These are phyloP conservation scores for Schizochytrium sp. DNA, from an alignment of 108 stramenopile genomes.

Conservation along the genomic window DNA sequence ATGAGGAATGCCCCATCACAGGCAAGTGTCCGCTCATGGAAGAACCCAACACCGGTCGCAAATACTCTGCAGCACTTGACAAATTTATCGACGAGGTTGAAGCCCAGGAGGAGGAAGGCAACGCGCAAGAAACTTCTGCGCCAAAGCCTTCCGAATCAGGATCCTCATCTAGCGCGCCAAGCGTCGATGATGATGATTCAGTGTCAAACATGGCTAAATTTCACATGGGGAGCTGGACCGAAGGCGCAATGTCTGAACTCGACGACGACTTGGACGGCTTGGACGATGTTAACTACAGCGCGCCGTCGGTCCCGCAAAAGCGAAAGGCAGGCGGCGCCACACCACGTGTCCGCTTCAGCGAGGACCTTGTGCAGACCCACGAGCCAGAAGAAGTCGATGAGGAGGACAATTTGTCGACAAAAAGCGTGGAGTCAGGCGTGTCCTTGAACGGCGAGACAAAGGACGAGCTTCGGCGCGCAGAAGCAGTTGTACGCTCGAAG, in stretches of 20 bases:
- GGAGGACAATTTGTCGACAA: not conserved
- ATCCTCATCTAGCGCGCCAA: not conserved
- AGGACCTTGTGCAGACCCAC: not conserved
- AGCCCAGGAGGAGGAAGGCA: not conserved
- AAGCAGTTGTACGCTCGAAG: not conserved
- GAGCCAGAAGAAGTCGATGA: not conserved
- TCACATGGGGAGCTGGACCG: not conserved
- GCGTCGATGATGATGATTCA: not conserved
- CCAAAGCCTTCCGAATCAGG: not conserved
- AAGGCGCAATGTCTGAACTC: not conserved
- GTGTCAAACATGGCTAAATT: not conserved
- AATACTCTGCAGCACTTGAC: constrained; percentile 1
- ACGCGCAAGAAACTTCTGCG: not conserved
- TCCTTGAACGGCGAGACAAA: constrained; percentile 2
- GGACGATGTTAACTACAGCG: not conserved
- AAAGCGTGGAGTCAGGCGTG: not conserved
- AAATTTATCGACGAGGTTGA: not conserved
- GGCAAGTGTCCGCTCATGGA: constrained; percentile 7
- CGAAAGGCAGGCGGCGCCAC: not conserved
- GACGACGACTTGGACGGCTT: not conserved
- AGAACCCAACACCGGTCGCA: not conserved
- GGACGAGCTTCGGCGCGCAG: not conserved
- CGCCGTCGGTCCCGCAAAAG: too few relatives aligned
- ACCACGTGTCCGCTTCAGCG: not conserved
- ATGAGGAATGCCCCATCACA: not conserved